A percentile compares a stretch with the other conserved stretches of the same genome.
phyloP scores from a whole-genome alignment of 768 basidiomycete species.

The Panellus pusillus region DNA sequence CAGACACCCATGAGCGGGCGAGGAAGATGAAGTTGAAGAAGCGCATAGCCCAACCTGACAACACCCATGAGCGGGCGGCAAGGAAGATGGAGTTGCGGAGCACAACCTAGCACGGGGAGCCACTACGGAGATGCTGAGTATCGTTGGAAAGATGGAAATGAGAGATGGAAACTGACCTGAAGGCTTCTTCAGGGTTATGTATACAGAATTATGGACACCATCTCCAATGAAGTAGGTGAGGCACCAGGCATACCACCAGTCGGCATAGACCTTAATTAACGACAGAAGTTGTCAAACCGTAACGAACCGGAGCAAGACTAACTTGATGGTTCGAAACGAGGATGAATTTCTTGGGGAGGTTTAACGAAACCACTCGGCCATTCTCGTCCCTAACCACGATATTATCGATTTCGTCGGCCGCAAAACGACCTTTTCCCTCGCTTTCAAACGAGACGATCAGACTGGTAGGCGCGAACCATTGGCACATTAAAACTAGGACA shows the following conservation, averaged over 20 bases:
- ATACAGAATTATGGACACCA: constrained; percentile 67
- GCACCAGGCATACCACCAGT: constrained; percentile 91
- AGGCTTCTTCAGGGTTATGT: constrained; percentile 93
- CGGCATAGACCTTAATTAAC: constrained; percentile 65
- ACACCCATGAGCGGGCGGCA: constrained; percentile 79
- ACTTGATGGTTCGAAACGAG: constrained; percentile 95
- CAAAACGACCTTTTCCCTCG: constrained; percentile 63
- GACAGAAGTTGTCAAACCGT: neutral
- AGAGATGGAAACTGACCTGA: constrained; percentile 46
- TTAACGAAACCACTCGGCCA: constrained; percentile 60
- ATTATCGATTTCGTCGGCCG: constrained; percentile 54
- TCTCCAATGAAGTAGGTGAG: constrained; percentile 69
- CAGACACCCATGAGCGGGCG: constrained; percentile 87
- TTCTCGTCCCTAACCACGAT: constrained; percentile 55
- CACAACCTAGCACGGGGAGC: constrained; percentile 88
- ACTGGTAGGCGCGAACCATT: constrained; percentile 79
- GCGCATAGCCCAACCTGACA: constrained; percentile 85
- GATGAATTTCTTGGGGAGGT: constrained; percentile 77
- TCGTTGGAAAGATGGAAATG: neutral
- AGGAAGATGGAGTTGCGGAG: constrained; percentile 95
- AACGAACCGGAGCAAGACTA: constrained; percentile 15
- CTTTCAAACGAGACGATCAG: constrained; percentile 74
- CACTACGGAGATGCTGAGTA: constrained; percentile 24
- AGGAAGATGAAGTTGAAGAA: constrained; percentile 94
- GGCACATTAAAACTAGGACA: constrained; percentile 67